Base-by-base conservation (phyloP, 2,329 filamentous ascomycete species). In the Aspergillus calidoustus region DNA sequence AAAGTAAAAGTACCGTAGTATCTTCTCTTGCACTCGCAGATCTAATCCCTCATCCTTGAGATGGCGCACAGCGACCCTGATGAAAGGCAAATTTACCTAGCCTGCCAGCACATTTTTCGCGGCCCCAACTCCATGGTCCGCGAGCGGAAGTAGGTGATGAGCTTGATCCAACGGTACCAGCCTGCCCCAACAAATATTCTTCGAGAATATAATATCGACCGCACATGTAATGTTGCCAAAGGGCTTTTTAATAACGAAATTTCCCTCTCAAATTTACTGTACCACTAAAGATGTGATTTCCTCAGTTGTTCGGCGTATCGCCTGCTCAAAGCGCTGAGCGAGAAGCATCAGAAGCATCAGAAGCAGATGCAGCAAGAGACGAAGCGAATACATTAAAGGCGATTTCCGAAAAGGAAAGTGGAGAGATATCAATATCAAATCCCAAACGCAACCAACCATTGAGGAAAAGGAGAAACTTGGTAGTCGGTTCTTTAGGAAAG, bases 221-320 rank as follows among this genome's bases (percentile, higher is more conserved):
- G n/a, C n/a, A 38, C 34, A 43, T 44, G 9, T n/a, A 54, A 38
- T 43, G 23, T 15, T 25, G 17, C 47, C 7, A 30, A 49, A 38
- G 9, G 31, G 31, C 31, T 38, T 38, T 7, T 38, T 38, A 13
- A 38, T 38, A 38, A 38, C 7, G 6, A 28, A 28, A 38, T 38
- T 38, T n/a, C n/a, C n/a, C n/a, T n/a, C n/a, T n/a, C n/a, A n/a
- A n/a, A n/a, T n/a, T n/a, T n/a, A n/a, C n/a, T n/a, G n/a, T n/a
- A n/a, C n/a, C n/a, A n/a, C n/a, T n/a, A n/a, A 57, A 50, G 30
- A 50, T 57, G 46, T 19, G 30, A 50, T 57, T 57, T 44, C 54
- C 54, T 6, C 46, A 57, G 28, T 15, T 41, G 7, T 53, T 53
- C n/a, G n/a, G n/a, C 38, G 50, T 53, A 7, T 53, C 50, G 23